These are phyloP conservation scores for Phytophthora tubulina DNA, from an alignment of 352 stramenopile species.

Conservation along the genomic window DNA sequence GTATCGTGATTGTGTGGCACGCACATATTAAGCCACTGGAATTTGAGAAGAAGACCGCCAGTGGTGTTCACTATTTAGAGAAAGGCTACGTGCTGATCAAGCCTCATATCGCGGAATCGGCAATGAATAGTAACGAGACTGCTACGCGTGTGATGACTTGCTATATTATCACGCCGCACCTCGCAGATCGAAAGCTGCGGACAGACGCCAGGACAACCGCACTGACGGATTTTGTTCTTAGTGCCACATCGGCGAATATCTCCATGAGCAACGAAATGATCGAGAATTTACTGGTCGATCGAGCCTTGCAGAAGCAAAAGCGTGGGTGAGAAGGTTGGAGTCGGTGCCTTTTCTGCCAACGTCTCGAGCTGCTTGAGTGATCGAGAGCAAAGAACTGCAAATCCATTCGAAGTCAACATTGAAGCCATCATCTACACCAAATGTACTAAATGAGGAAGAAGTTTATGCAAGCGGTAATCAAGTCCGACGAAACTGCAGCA, in stretches of 20 bases:
- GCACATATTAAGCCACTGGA: slow-evolving; percentile 62
- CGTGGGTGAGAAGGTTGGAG: neutral
- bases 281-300: slow-evolving; percentile 52
- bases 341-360: too few relatives aligned
- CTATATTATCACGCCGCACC: slow-evolving; percentile 57
- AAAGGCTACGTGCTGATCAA: slow-evolving; percentile 71
- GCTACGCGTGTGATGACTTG: slow-evolving; percentile 59
- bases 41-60: slow-evolving; percentile 52
- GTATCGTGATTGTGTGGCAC: slow-evolving; percentile 70
- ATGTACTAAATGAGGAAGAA: too few relatives aligned
- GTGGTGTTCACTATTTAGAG: slow-evolving; percentile 53
- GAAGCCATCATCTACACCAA: too few relatives aligned
- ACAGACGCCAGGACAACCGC: slow-evolving; percentile 42
- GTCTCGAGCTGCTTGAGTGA: too few relatives aligned
- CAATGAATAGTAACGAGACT: slow-evolving; percentile 17
- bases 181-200: slow-evolving; percentile 37
- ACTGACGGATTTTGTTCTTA: slow-evolving; percentile 56
- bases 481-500: too few relatives aligned
- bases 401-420: too few relatives aligned
- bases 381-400: too few relatives aligned
- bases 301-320: slow-evolving; percentile 23
- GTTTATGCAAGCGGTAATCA: too few relatives aligned
- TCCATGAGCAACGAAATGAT: slow-evolving; percentile 57
- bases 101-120: slow-evolving; percentile 30
- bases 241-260: slow-evolving; percentile 46